Evolutionary conservation across 371 early-diverging fungal species (phyloP).

Genomic region (Mortierella sp.): DNA sequence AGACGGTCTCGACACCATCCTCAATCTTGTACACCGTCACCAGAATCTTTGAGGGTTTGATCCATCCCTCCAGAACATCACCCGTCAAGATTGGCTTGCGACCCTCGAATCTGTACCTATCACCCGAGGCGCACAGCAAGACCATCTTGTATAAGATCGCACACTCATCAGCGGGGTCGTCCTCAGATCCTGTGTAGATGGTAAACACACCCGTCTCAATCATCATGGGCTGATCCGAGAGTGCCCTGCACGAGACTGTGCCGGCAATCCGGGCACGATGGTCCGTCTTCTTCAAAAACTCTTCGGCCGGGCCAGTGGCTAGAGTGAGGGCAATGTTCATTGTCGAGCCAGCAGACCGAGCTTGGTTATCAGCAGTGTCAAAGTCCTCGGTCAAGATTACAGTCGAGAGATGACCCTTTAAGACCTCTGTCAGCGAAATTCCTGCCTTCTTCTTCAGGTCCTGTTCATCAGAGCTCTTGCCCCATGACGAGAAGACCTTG

Average conservation of each 20-base stretch:
- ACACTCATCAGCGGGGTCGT: constrained; percentile 44
- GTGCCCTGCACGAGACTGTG: constrained; percentile 58
- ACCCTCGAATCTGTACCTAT: constrained; percentile 54
- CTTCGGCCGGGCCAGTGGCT: constrained; percentile 45
- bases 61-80: constrained; percentile 48
- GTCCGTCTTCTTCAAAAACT: constrained; percentile 38
- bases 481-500: constrained; percentile 32
- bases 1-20: constrained; percentile 32
- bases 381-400: constrained; percentile 52
- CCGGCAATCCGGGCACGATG: constrained; percentile 50
- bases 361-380: constrained; percentile 51
- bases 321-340: constrained; percentile 51
- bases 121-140: constrained; percentile 46
- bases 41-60: constrained; percentile 46
- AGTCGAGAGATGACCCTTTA: constrained; percentile 57
- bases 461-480: constrained; percentile 11
- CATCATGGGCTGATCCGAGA: constrained; percentile 58
- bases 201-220: constrained; percentile 56
- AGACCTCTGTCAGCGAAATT: constrained; percentile 53
- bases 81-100: constrained; percentile 49
- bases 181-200: constrained; percentile 39
- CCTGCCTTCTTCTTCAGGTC: constrained; percentile 36
- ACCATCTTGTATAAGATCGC: constrained; percentile 55
- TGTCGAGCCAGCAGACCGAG: constrained; percentile 50
- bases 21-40: constrained; percentile 53